These are phyloP conservation scores for Areca catechu DNA, from an alignment of 176 grass and related monocot genomes.

Conservation along the genomic window DNA sequence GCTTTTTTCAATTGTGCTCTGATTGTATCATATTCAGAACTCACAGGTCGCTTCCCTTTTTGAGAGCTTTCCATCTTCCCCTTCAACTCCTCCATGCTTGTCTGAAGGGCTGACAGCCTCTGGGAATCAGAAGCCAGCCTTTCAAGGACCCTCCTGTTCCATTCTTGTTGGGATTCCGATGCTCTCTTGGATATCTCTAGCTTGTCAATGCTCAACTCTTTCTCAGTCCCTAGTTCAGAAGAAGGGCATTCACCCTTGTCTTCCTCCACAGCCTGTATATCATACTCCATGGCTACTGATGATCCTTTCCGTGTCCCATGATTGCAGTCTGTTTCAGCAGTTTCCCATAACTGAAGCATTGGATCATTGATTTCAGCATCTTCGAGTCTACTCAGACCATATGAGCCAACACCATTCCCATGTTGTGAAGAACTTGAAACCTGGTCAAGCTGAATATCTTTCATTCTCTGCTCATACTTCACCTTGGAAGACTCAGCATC, in stretches of 20 bases:
- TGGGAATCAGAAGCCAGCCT: constrained; percentile 60
- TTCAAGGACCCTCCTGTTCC: constrained; percentile 46
- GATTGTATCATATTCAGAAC: constrained; percentile 48
- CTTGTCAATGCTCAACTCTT: constrained; percentile 41
- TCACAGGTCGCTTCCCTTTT: constrained; percentile 47
- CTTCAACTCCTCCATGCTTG: constrained; percentile 65
- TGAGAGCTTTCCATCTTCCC: constrained; percentile 41
- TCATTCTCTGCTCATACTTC: not conserved
- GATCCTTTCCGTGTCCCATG: constrained; percentile 26
- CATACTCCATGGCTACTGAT: constrained; percentile 31
- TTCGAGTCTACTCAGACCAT: constrained; percentile 23
- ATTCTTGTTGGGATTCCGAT: constrained; percentile 28
- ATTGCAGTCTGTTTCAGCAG: too few species aligned
- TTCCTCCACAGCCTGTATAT: constrained; percentile 56
- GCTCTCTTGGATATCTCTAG: constrained; percentile 21
- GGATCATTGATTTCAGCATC: constrained; percentile 57
- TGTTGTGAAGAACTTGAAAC: constrained; percentile 45
- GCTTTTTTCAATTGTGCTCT: constrained; percentile 50
- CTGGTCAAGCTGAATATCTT: constrained; percentile 17
- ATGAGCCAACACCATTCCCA: constrained; percentile 28
- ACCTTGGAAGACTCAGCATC: constrained; percentile 29
- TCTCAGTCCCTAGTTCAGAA: constrained; percentile 42
- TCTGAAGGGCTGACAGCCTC: constrained; percentile 47
- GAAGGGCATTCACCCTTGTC: constrained; percentile 52
- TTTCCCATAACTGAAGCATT: constrained; percentile 63